These are phyloP conservation scores for Solanum bukasovii DNA, from an alignment of 257 asterid genomes.

Conservation along the genomic window DNA sequence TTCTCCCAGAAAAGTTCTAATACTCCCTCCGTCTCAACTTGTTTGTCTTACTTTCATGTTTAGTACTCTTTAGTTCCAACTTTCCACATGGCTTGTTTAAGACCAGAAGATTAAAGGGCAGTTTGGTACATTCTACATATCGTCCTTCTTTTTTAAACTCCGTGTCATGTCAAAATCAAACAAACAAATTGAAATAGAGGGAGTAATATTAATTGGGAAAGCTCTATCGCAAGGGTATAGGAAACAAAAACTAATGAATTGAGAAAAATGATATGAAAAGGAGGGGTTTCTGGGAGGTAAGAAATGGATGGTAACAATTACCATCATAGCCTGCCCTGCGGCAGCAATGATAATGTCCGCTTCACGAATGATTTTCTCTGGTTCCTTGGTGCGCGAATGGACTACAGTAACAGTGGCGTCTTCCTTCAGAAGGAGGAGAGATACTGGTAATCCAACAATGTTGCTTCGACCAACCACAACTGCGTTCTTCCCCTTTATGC, in stretches of 20 bases:
- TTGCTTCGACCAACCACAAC: conserved; percentile 97
- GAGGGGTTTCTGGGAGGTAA: neutral
- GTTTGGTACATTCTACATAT: neutral
- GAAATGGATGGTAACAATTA: conserved; percentile 6
- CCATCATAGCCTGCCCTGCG: conserved; percentile 94
- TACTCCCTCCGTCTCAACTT: neutral
- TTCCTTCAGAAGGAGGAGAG: conserved; percentile 79
- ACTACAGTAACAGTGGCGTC: conserved; percentile 89
- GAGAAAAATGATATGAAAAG: neutral
- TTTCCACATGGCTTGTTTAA: no score
- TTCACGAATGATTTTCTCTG: conserved; percentile 64
- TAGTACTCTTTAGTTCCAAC: no score
- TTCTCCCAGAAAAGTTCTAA: neutral
- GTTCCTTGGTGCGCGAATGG: conserved; percentile 75
- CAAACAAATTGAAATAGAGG: neutral
- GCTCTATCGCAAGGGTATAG: neutral
- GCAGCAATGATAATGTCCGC: conserved; percentile 93
- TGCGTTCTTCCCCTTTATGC: conserved; percentile 75
- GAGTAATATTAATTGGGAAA: neutral
- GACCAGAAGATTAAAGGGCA: no score
- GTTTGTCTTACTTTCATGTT: no score
- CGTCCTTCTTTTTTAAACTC: neutral
- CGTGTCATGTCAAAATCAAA: no score
- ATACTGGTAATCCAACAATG: conserved; percentile 84
- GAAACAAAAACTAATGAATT: neutral